Evolutionary conservation across 2,329 filamentous ascomycete genomes (phyloP), one percentile per base, ranked within the genome.

Genomic region (Colletotrichum sp.): DNA sequence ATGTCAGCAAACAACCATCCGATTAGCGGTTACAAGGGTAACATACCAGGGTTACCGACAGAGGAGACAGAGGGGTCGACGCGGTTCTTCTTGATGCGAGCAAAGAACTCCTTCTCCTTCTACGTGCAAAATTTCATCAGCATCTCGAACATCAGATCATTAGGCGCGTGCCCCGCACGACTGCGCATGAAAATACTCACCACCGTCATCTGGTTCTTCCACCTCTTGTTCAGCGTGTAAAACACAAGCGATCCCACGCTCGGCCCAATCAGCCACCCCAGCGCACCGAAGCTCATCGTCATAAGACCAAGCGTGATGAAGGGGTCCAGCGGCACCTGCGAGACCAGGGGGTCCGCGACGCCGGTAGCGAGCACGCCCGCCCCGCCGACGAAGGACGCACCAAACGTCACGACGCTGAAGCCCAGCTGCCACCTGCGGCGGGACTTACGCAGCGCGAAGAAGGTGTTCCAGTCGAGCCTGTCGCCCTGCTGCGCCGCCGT

Each of bases 21-120:
- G 21, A 36, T 24, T 5, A 6, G 8, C 15, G 1, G 0, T 21
- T 0, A 60, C 5, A 1, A 39, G 13, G 12, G 7, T 1, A 15
- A 82, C 87, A 75, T 84, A 89, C 92, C 91, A 21, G 97, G 97
- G 87, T 99, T 99, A 69, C 95, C 92, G 80, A 97, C 93, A 55
- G 95, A 98, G 78, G 96, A 98, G 70, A 94, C 94, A 18, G 93
- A 94, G 5, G 97, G 96, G 84, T 99, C 96, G 77, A 98, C 96
- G 30, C 97, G 93, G 87, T 97, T 94, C 85, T 94, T 95, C 89
- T 96, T 97, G 86, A 99, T 95, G 79, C 96, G 92, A 77, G 93
- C 92, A 85, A 96, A 98, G 88, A 99, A 98, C 84, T 96, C 94
- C 81, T 93, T 95, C 87, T 99, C 97, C 91, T 98, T 99, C 90